Base-by-base conservation (phyloP, 768 basidiomycete species). In the Kwoniella pini region DNA sequence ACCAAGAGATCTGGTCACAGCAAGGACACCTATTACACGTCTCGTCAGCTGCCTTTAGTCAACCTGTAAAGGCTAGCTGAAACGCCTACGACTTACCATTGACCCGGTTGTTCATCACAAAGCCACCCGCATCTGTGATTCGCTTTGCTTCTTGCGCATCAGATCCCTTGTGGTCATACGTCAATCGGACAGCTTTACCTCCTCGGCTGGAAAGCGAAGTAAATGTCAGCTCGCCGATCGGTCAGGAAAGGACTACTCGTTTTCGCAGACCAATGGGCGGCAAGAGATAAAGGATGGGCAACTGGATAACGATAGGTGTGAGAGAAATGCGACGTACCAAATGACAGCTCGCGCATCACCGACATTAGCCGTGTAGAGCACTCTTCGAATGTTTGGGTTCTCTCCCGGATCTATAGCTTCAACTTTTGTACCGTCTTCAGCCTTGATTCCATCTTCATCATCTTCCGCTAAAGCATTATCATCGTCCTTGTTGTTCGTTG, bases 111-210 rank as follows among this genome's bases (percentile, higher is more conserved):
- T 95, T 95, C 89, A 99, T 87, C 21, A 99, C 94, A 75, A 98
- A 99, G 1, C 96, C 96, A 10, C 96, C 96, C 0, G 96, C 96
- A 74, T 98, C 96, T 49, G 85, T 93, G 77, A 99, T 98, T 21
- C 96, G 85, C 80, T 96, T 97, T 19, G 94, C 94, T 80, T 99
- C 96, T 77, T 95, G 92, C 72, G 88, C 88, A 77, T 99, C 96
- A 4, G 89, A 88, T 28, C 96, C 96, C 78, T 99, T 99, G 82
- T 99, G 96, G 75, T 99, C 96, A 76, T 99, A 98, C 19, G 96
- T 97, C 73, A 99, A 80, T 44, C 96, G 84, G 3, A 98, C 87
- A 4, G 92, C 96, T 68, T 86, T 88, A 27, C 96, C 96, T 12
- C 83, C 85, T 44, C 96, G 87, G 74, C 81, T 81, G 56, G 13